Percentiles rank a stretch among this genome's conserved stretches.
phyloP scores from a whole-genome alignment of 1,139 yeast genomes.

The Nadsonia commutata region DNA sequence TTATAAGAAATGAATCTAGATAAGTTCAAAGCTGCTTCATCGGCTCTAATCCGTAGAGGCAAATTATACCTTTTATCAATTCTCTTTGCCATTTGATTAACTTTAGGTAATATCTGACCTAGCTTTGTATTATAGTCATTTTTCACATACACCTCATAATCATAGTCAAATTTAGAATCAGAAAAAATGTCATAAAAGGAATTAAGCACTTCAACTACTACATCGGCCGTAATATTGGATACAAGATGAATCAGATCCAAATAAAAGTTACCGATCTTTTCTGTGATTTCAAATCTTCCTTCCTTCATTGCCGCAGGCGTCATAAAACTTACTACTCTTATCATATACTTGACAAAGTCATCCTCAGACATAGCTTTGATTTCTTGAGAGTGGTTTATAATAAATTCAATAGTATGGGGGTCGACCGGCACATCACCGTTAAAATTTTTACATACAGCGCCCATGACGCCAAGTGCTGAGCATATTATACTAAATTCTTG shows the following conservation, averaged over 20 bases:
- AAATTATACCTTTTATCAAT: constrained; percentile 55
- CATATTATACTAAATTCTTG: constrained; percentile 27
- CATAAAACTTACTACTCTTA: constrained; percentile 32
- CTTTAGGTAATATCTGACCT: constrained; percentile 30
- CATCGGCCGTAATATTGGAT: constrained; percentile 20
- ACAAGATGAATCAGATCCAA: constrained; percentile 20
- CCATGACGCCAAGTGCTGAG: constrained; percentile 37
- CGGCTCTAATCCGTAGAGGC: constrained; percentile 47
- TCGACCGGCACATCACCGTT: constrained; percentile 38
- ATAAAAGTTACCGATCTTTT: constrained; percentile 12
- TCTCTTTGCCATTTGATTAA: constrained; percentile 39
- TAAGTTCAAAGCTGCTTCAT: constrained; percentile 53
- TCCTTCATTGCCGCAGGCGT: constrained; percentile 35
- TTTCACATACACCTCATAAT: constrained; percentile 48
- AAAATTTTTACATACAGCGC: constrained; percentile 25
- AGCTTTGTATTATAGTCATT: constrained; percentile 36
- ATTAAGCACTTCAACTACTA: constrained; percentile 48
- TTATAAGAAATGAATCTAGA: constrained; percentile 71
- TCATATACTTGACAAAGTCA: constrained; percentile 15
- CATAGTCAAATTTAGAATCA: constrained; percentile 51
- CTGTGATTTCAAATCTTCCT: constrained; percentile 33
- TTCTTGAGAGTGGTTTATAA: constrained; percentile 11
- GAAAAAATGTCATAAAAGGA: constrained; percentile 65
- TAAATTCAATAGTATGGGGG: constrained; percentile 17
- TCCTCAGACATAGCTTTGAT: constrained; percentile 10